These are phyloP conservation scores for Petasospora fabianii DNA, from an alignment of 1,139 yeast genomes.

Conservation along the genomic window DNA sequence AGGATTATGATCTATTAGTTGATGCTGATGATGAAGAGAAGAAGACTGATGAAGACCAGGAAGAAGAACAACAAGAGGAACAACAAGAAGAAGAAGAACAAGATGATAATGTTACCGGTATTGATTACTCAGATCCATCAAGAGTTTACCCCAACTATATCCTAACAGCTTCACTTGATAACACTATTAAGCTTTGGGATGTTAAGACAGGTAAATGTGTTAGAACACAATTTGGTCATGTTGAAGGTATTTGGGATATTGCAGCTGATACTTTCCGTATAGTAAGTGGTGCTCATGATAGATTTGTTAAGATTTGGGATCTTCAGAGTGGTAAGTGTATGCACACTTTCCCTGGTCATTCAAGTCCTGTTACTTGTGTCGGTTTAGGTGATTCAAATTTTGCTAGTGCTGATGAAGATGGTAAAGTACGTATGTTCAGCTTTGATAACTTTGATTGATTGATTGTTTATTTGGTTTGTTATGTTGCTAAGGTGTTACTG, in stretches of 20 bases:
- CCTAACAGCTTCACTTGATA: conserved; percentile 84
- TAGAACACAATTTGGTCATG: conserved; percentile 93
- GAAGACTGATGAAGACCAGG: conserved; percentile 4
- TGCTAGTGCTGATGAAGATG: conserved; percentile 88
- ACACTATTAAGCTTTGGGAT: conserved; percentile 93
- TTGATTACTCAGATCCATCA: conserved; percentile 26
- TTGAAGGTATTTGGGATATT: conserved; percentile 96
- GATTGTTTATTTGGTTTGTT: not conserved
- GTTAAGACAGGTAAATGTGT: conserved; percentile 81
- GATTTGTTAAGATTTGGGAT: conserved; percentile 91
- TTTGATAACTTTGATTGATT: conserved; percentile 45
- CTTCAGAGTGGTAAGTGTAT: conserved; percentile 88
- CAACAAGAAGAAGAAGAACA: conserved; percentile 25
- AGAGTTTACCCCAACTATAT: conserved; percentile 69
- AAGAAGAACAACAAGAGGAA: conserved; percentile 7
- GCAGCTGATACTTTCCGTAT: conserved; percentile 94
- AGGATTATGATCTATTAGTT: conserved; percentile 34
- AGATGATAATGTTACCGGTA: conserved; percentile 13
- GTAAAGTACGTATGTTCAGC: conserved; percentile 76
- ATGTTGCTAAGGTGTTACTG: too few species aligned
- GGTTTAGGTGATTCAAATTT: conserved; percentile 85
- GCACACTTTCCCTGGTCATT: conserved; percentile 81
- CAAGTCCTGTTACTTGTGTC: conserved; percentile 77
- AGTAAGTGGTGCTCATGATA: conserved; percentile 91
- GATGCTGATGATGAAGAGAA: conserved; percentile 32